Evolutionary conservation across 2,329 filamentous ascomycete genomes (phyloP), one percentile per base, ranked within the genome.

Genomic region (Cladophialophora carrionii): DNA sequence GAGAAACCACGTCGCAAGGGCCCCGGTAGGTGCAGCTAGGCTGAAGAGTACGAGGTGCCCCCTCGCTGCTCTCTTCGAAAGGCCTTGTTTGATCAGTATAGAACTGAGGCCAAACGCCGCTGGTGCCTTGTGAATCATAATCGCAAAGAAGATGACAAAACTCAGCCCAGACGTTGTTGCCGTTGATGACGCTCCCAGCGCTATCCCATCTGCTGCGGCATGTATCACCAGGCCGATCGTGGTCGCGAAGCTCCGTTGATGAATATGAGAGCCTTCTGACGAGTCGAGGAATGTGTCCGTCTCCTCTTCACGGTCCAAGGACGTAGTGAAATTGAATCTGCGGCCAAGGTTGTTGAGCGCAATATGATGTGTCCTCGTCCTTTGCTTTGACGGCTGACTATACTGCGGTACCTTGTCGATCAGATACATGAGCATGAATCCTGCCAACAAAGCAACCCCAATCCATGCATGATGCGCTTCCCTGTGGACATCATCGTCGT

Each of bases 111-210:
- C 95, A 79, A 99, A 99, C 0, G 95, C 93, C 1, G 95, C 95
- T 0, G 93, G 94, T 1, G 92, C 94, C 79, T 98, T 99, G 78
- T 99, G 95, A 5, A 98, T 87, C 90, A 99, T 96, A 71, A 99
- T 95, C 10, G 95, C 95, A 48, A 96, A 79, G 76, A 99, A 99
- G 46, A 99, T 92, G 72, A 99, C 91, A 66, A 98, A 87, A 41
- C 91, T 92, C 10, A 99, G 80, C 64, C 89, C 89, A 67, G 87
- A 87, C 71, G 91, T 88, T 1, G 87, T 82, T 3, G 88, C 86
- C 3, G 90, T 89, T 3, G 90, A 91, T 0, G 93, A 96, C 26
- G 95, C 95, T 24, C 95, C 95, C 78, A 99, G 88, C 2, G 95
- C 95, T 67, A 99, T 96, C 17, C 95, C 95, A 74, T 99, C 95